Percentiles rank a stretch among this genome's conserved stretches.
Conservation (phyloP, 805 yeast genomes). For the Myxozyma nipponensis region DNA sequence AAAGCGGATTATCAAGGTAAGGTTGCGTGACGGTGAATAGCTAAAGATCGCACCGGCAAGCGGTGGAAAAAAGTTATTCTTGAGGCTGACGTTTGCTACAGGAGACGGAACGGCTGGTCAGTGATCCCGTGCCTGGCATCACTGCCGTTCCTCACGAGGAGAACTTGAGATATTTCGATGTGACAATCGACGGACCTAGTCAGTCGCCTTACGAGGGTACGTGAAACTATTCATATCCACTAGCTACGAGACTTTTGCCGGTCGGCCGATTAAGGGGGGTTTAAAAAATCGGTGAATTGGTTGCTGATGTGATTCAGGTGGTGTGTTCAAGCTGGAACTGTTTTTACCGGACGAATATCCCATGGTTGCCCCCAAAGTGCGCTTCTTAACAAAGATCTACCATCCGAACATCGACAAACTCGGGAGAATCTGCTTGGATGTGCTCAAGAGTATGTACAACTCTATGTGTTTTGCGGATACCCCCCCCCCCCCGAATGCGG, state of each 20-base stretch:
- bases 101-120: slow-evolving; percentile 88
- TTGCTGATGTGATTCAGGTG: too few species aligned
- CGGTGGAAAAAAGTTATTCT: not conserved
- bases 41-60: not conserved
- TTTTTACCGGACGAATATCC: slow-evolving; percentile 96
- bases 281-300: not conserved
- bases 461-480: too few species aligned
- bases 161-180: slow-evolving; percentile 88
- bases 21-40: slow-evolving; percentile 26
- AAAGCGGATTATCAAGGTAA: slow-evolving; percentile 82
- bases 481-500: not conserved
- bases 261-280: not conserved
- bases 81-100: slow-evolving; percentile 26
- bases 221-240: not conserved
- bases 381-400: slow-evolving; percentile 89
- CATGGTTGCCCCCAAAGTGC: slow-evolving; percentile 79
- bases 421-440: slow-evolving; percentile 94
- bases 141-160: slow-evolving; percentile 91
- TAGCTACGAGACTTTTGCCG: not conserved
- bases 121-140: slow-evolving; percentile 97
- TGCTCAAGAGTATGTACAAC: slow-evolving; percentile 54
- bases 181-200: slow-evolving; percentile 84
- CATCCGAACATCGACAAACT: slow-evolving; percentile 95
- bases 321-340: slow-evolving; percentile 73
- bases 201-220: slow-evolving; percentile 89